Percentiles rank a stretch among this genome's conserved stretches.
These are phyloP conservation scores for Fusarium sp. DNA, from an alignment of 2,329 filamentous ascomycete species.

Conservation along the genomic window DNA sequence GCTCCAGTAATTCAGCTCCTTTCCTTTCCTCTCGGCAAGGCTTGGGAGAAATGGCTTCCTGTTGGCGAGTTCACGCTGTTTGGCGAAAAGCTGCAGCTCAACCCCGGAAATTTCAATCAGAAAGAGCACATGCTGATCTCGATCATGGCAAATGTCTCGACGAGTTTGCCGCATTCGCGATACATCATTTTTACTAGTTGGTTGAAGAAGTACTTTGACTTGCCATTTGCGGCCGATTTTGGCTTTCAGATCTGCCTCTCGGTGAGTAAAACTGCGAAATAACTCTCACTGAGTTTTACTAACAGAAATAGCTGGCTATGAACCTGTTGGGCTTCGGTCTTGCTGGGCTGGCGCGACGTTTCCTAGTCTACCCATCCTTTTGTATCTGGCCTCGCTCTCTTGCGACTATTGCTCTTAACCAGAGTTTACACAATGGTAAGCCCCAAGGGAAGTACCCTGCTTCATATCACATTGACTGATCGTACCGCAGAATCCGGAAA, in stretches of 20 bases:
- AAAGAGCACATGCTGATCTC: slow-evolving; percentile 72
- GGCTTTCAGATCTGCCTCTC: slow-evolving; percentile 52
- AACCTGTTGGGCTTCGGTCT: slow-evolving; percentile 65
- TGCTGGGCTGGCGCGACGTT: slow-evolving; percentile 61
- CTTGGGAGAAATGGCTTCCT: slow-evolving; percentile 57
- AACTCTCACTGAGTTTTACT: accelerated
- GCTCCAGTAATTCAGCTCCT: slow-evolving; percentile 66
- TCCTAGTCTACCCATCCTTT: slow-evolving; percentile 61
- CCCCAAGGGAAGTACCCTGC: too few species aligned
- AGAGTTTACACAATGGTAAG: slow-evolving; percentile 33
- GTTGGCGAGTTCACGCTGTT: slow-evolving; percentile 58
- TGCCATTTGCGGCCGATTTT: slow-evolving; percentile 38
- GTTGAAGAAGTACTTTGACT: slow-evolving; percentile 41
- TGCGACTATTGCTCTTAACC: slow-evolving; percentile 37
- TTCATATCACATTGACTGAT: not conserved
- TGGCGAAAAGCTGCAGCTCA: slow-evolving; percentile 58
- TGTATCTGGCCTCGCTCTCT: slow-evolving; percentile 52
- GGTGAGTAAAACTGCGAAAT: not conserved
- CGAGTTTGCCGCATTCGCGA: slow-evolving; percentile 37
- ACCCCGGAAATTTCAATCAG: slow-evolving; percentile 66
- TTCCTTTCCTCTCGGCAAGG: slow-evolving; percentile 59
- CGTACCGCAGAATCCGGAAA: slow-evolving; percentile 4
- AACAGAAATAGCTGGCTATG: slow-evolving; percentile 9
- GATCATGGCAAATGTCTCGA: slow-evolving; percentile 56
- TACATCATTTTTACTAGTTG: slow-evolving; percentile 40